Base-by-base conservation (phyloP, 1,139 yeast genomes). In the Williopsis jadinii region DNA sequence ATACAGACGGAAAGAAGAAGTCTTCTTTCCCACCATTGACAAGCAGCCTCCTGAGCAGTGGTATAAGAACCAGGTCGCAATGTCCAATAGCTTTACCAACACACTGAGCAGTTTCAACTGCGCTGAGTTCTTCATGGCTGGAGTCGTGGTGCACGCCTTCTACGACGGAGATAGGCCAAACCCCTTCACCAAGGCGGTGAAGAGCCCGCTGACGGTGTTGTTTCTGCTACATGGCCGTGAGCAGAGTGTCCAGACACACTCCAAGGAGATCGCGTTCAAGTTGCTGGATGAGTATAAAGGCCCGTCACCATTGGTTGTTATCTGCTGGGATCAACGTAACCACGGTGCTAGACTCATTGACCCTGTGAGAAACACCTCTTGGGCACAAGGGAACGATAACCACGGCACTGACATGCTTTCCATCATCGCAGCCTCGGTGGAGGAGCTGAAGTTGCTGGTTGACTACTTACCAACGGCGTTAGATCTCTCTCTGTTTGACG, bases 331-430 rank as follows among this genome's bases (percentile, higher is more conserved):
- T 51, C 61, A 64, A 42, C 66, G 82, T 43, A 80, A 81, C 59
- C 87, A 81, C 52, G 87, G 87, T 2, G 59, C 57, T 32, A 60
- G 87, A 34, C 39, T 54, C 9, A 56, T 75, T 2, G 64, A 68
- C 39, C 51, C 46, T 1, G 32, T 34, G 12, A 62, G 62, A 36
- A 77, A 77, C 54, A 39, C 52, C 5, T 61, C 59, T 29, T 77
- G 84, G 83, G 49, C 46, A 1, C 51, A 55, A 3, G 78, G 77
- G 1, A 77, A 78, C 51, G 52, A 49, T 8, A 60, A 66, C 4
- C 85, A 80, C 53, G 82, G 71, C 1, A 53, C 63, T 38, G 83
- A 80, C 50, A 66, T 80, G 76, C 51, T 71, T 5, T 66, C 80
- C 1, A 54, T 62, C 26, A 66, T 80, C 34, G 77, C 75, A 42